Conservation (phyloP, 257 asterid genomes). For the Nicotiana noctiflora region DNA sequence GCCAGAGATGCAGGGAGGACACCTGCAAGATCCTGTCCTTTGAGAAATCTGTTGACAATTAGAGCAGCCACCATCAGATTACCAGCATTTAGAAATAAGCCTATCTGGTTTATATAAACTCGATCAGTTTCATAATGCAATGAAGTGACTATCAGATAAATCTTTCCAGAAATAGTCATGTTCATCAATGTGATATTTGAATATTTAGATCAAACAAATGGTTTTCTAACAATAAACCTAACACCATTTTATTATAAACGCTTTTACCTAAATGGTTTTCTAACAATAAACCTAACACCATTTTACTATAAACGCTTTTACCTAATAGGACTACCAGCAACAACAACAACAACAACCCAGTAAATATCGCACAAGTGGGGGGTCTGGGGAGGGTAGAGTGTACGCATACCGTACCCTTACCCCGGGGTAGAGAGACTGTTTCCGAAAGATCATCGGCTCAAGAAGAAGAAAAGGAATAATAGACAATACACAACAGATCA, state of each 20-base stretch:
- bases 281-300: not conserved
- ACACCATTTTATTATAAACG: not conserved
- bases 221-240: not conserved
- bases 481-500: no score
- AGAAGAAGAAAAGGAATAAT: no score
- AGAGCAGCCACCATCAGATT: not conserved
- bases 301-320: not conserved
- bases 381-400: no score
- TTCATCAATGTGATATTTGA: not conserved
- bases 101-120: not conserved
- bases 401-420: no score
- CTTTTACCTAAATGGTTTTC: not conserved
- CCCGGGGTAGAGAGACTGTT: no score
- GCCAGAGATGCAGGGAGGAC: slow-evolving; percentile 54
- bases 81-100: not conserved
- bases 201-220: not conserved
- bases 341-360: not conserved
- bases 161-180: not conserved
- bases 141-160: not conserved
- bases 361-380: no score
- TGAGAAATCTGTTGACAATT: slow-evolving; percentile 30
- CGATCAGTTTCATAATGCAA: not conserved
- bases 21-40: slow-evolving; percentile 54
- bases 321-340: not conserved
- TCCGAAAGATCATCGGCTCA: no score